These are phyloP conservation scores for Cryphonectria radicalis DNA, from an alignment of 2,329 filamentous ascomycete genomes.

Conservation along the genomic window DNA sequence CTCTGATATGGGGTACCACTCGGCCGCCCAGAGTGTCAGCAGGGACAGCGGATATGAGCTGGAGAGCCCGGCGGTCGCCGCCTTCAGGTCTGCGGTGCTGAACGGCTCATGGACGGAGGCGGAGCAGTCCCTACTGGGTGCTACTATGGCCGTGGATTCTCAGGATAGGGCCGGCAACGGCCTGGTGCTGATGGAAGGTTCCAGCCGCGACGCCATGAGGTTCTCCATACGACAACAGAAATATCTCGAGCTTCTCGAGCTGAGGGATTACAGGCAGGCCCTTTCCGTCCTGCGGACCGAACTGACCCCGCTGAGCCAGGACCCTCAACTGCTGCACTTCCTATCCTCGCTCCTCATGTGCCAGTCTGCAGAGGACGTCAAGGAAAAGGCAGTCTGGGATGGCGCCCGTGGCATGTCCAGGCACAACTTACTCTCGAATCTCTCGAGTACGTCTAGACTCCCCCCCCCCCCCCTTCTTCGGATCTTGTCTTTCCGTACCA, in stretches of 20 bases:
- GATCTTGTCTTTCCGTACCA: not conserved
- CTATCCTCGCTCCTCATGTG: slow-evolving; percentile 94
- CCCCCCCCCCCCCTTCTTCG: too few species aligned
- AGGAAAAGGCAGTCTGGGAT: slow-evolving; percentile 80
- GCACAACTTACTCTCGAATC: slow-evolving; percentile 72
- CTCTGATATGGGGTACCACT: slow-evolving; percentile 82
- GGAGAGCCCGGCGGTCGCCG: slow-evolving; percentile 84
- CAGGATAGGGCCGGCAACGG: slow-evolving; percentile 52
- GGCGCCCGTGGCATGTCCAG: slow-evolving; percentile 78
- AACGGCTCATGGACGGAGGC: slow-evolving; percentile 82
- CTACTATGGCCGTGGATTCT: slow-evolving; percentile 41
- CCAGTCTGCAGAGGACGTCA: slow-evolving; percentile 74
- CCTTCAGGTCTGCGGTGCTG: slow-evolving; percentile 80
- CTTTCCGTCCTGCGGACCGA: slow-evolving; percentile 85
- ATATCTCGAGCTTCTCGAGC: slow-evolving; percentile 87
- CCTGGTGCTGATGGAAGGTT: slow-evolving; percentile 74
- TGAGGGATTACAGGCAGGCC: slow-evolving; percentile 72
- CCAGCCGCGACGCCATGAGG: slow-evolving; percentile 78
- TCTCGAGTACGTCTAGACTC: slow-evolving; percentile 68
- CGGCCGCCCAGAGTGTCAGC: slow-evolving; percentile 74
- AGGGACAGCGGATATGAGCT: slow-evolving; percentile 85
- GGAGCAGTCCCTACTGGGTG: slow-evolving; percentile 76
- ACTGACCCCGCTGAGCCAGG: slow-evolving; percentile 82
- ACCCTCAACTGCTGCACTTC: slow-evolving; percentile 76
- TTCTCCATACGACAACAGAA: slow-evolving; percentile 94